Conservation (phyloP, 2,329 filamentous ascomycete genomes). For the Colletotrichum chrysophilum region DNA sequence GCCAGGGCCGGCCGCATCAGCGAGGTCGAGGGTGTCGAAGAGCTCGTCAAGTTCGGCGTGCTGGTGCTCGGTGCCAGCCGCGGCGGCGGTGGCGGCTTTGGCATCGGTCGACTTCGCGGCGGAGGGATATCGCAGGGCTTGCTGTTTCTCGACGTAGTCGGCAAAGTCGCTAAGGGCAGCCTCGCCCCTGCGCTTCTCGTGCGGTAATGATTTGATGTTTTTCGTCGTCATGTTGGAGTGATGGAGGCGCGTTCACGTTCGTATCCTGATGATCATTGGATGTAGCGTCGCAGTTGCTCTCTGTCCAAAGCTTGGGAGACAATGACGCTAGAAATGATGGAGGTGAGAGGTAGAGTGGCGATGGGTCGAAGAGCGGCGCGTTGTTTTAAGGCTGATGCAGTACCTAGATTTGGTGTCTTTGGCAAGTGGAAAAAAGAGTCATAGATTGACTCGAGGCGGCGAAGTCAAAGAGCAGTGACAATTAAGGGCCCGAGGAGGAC, state of each 20-base stretch:
- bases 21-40: slow-evolving; percentile 84
- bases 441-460: slow-evolving; percentile 20
- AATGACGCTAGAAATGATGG: background rate
- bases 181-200: slow-evolving; percentile 87
- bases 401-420: background rate
- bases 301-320: background rate
- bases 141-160: slow-evolving; percentile 96
- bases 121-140: slow-evolving; percentile 70
- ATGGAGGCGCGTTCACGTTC: slow-evolving; percentile 15
- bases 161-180: slow-evolving; percentile 93
- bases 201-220: slow-evolving; percentile 66
- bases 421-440: slow-evolving; percentile 3
- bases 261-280: slow-evolving; percentile 36
- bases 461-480: slow-evolving; percentile 15
- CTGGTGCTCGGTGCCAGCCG: slow-evolving; percentile 53
- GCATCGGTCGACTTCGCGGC: slow-evolving; percentile 32
- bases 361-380: background rate
- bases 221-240: slow-evolving; percentile 56
- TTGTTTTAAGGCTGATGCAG: background rate
- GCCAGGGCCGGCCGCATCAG: slow-evolving; percentile 65
- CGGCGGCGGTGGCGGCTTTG: slow-evolving; percentile 31
- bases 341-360: background rate
- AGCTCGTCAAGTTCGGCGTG: slow-evolving; percentile 91
- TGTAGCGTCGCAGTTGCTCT: background rate
- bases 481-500: background rate